Evolutionary conservation across 2,329 filamentous ascomycete species (phyloP), one percentile per base, ranked within the genome.

Genomic region (Xylaria hypoxylon): DNA sequence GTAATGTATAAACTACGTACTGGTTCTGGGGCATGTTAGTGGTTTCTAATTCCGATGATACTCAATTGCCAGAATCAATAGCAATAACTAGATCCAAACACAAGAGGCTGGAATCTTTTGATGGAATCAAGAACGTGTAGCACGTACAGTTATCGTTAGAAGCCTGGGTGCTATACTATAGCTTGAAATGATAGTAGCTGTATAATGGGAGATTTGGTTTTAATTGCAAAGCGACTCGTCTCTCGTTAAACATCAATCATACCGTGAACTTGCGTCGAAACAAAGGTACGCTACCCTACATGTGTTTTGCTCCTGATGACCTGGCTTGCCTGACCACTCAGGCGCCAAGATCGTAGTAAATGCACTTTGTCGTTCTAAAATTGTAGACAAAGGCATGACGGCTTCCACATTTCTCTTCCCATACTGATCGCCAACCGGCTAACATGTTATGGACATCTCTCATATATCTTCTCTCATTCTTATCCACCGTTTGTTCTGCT

Each of bases 331-430:
- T 57, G 31, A 40, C 55, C 15, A 33, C 42, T 63, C 52, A 63
- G 62, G 40, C 68, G 51, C 28, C 82, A 48, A 97, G 80, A 79
- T 97, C 94, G 78, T 97, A 97, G 76, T 95, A 93, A 57, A 97
- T 86, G 77, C 92, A 94, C 65, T 86, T 90, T 0, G 91, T 92
- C 10, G 93, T 96, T 66, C 94, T 85, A 73, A 96, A 97, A 74
- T 97, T 97, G 80, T 97, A 97, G 59, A 97, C 87, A 79, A 97
- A 97, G 11, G 92, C 92, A 77, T 94, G 92, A 52, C 87, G 86
- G 26, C 86, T 85, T 8, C 84, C 86, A 3, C 83, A 77, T 69
- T 83, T 82, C 66, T 71, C 80, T 81, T 82, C 85, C 80, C 83
- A 89, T 83, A 77, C 85, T 80, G 71, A 83, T 79, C 77, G 87